Conservation (phyloP, 345 rosid genomes). For the Kandelia obovata region DNA sequence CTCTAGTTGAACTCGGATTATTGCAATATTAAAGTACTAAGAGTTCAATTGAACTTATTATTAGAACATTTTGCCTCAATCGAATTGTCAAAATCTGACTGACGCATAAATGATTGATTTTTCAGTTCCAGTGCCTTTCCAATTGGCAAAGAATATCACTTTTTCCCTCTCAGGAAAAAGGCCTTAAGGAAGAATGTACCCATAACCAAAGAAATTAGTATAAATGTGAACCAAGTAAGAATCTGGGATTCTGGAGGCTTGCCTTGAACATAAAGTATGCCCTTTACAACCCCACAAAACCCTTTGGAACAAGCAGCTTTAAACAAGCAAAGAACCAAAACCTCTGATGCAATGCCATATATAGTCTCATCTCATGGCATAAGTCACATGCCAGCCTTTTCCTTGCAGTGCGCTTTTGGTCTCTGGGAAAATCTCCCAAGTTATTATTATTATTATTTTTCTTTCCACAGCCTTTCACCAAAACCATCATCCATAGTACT, state of each 20-base stretch:
- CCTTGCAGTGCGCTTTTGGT: conserved; percentile 7
- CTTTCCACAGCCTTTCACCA: conserved; percentile 19
- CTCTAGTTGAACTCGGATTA: too few relatives aligned
- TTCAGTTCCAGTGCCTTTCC: too few relatives aligned
- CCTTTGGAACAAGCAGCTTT: conserved; percentile 45
- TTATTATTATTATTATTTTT: not conserved
- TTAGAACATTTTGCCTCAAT: too few relatives aligned
- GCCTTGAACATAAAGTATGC: conserved; percentile 62
- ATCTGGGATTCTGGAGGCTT: conserved; percentile 26
- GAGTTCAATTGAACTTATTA: too few relatives aligned
- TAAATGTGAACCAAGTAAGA: conserved; percentile 33
- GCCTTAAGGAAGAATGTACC: conserved; percentile 13
- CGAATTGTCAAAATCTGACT: too few relatives aligned
- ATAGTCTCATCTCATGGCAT: conserved; percentile 17
- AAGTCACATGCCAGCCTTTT: conserved; percentile 16
- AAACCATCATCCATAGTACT: not conserved
- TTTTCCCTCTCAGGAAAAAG: conserved; percentile 11
- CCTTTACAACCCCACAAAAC: conserved; percentile 57
- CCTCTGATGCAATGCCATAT: conserved; percentile 12
- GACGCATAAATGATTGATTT: too few relatives aligned
- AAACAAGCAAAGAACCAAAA: conserved; percentile 76
- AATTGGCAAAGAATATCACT: conserved; percentile 32
- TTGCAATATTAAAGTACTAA: too few relatives aligned
- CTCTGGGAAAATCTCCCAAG: not conserved
- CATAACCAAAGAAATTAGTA: not conserved